Percentiles rank a stretch among this genome's conserved stretches.
Evolutionary conservation across 2,329 filamentous ascomycete genomes (phyloP).

Genomic region (Ilyonectria robusta): DNA sequence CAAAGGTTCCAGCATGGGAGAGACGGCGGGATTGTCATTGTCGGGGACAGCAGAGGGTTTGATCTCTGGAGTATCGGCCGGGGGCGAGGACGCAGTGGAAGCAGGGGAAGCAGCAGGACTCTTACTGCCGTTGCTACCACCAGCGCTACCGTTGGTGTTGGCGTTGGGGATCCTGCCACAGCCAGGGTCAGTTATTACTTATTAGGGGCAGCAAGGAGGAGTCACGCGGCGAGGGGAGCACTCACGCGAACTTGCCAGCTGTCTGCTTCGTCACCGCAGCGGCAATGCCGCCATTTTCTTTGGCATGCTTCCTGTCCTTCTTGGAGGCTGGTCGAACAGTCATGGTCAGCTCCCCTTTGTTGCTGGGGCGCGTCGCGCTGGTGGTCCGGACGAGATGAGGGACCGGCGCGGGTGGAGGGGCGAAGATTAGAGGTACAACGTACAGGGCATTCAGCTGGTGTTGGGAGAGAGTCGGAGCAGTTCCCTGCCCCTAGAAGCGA

Average conservation of each 20-base stretch:
- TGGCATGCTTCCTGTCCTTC: conserved; percentile 70
- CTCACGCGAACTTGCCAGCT: conserved; percentile 67
- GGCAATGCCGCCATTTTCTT: conserved; percentile 66
- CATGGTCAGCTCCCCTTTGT: conserved; percentile 43
- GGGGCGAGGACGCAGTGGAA: conserved; percentile 61
- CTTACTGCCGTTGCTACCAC: conserved; percentile 51
- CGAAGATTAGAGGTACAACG: conserved; percentile 41
- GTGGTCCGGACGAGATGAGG: conserved; percentile 30
- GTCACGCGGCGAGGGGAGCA: conserved; percentile 50
- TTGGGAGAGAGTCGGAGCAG: conserved; percentile 49
- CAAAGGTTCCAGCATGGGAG: conserved; percentile 64
- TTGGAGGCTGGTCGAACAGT: conserved; percentile 57
- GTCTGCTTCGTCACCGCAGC: conserved; percentile 68
- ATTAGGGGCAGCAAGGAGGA: conserved; percentile 39
- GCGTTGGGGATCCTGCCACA: conserved; percentile 42
- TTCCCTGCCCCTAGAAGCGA: conserved; percentile 49
- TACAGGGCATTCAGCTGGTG: conserved; percentile 56
- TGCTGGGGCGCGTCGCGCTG: conserved; percentile 34
- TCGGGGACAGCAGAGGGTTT: conserved; percentile 57
- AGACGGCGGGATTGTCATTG: conserved; percentile 60
- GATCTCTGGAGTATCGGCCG: conserved; percentile 62
- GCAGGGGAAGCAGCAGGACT: conserved; percentile 47
- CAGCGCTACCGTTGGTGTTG: conserved; percentile 43
- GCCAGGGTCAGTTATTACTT: conserved; percentile 33
- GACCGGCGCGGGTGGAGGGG: conserved; percentile 34